Conservation (phyloP, 805 yeast genomes). For the Metschnikowia kunwiensis region DNA sequence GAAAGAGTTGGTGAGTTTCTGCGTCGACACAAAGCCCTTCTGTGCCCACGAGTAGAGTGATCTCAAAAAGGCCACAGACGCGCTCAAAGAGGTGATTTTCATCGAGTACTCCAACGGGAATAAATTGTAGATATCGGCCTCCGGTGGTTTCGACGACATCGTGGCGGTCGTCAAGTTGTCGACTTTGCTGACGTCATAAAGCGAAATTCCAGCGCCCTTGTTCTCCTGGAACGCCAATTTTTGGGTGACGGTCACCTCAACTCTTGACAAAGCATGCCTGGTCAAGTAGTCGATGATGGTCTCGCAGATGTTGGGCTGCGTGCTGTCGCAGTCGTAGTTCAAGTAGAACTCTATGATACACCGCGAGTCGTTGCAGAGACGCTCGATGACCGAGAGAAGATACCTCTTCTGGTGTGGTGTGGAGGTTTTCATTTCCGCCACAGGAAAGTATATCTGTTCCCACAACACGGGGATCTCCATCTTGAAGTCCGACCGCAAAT, state of each 20-base stretch:
- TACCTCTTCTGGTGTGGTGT: constrained; percentile 92
- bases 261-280: constrained; percentile 63
- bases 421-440: constrained; percentile 86
- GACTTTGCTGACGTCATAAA: constrained; percentile 68
- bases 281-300: constrained; percentile 74
- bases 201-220: constrained; percentile 55
- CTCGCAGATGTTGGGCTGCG: constrained; percentile 83
- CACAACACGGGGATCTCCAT: constrained; percentile 91
- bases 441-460: constrained; percentile 90
- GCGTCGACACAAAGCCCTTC: constrained; percentile 38
- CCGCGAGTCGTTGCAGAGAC: constrained; percentile 84
- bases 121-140: constrained; percentile 48
- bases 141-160: constrained; percentile 53
- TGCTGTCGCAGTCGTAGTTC: constrained; percentile 89
- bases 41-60: constrained; percentile 88
- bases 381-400: constrained; percentile 72
- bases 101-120: constrained; percentile 82
- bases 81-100: constrained; percentile 75
- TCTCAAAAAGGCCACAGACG: constrained; percentile 76
- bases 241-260: constrained; percentile 70
- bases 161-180: constrained; percentile 74
- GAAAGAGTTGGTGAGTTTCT: constrained; percentile 2
- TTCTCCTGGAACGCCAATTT: constrained; percentile 45
- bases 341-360: constrained; percentile 88
- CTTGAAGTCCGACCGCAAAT: constrained; percentile 83